Evolutionary conservation across 2,329 filamentous ascomycete genomes (phyloP), one percentile per base, ranked within the genome.

Genomic region (Teratosphaeriaceae sp.): DNA sequence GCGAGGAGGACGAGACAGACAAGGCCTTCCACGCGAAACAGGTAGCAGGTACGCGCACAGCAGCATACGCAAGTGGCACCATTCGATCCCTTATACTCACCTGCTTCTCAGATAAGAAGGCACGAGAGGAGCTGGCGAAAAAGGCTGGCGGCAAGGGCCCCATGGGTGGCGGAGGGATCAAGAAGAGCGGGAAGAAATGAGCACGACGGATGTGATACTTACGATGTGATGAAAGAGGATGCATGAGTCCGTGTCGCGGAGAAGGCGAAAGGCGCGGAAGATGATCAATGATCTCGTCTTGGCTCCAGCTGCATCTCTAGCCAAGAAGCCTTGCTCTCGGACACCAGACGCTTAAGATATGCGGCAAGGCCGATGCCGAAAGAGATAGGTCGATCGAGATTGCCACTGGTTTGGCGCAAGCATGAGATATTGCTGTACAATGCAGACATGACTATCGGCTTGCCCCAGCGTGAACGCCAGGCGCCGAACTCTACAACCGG

Each of bases 181-280:
- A 96, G 82, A 96, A 95, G 80, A 92, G 85, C 49, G 89, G 88
- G 68, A 95, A 96, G 85, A 94, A 96, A 82, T 94, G 76, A 53
- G 42, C n/a, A n/a, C n/a, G n/a, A 6, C 9, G 16, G n/a, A 33
- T 33, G 16, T 30, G 5, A 19, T 16, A 16, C n/a, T 13, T 11
- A 37, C 31, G 33, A 20, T 12, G 21, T 20, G 27, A 43, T 20
- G 30, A 26, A 15, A 23, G 24, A 37, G 19, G 30, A 13, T 29
- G 34, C 26, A 18, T 24, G 19, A 18, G 21, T 11, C 33, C 16
- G 33, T n/a, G n/a, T n/a, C n/a, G n/a, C n/a, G n/a, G n/a, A n/a
- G n/a, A n/a, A n/a, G 24, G 24, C 24, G 24, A 8, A 8, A 27
- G 24, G 24, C 24, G 24, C n/a, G n/a, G 24, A 27, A 27, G 24